Base-by-base conservation (phyloP, 2,329 filamentous ascomycete genomes). In the Ilyonectria destructans region DNA sequence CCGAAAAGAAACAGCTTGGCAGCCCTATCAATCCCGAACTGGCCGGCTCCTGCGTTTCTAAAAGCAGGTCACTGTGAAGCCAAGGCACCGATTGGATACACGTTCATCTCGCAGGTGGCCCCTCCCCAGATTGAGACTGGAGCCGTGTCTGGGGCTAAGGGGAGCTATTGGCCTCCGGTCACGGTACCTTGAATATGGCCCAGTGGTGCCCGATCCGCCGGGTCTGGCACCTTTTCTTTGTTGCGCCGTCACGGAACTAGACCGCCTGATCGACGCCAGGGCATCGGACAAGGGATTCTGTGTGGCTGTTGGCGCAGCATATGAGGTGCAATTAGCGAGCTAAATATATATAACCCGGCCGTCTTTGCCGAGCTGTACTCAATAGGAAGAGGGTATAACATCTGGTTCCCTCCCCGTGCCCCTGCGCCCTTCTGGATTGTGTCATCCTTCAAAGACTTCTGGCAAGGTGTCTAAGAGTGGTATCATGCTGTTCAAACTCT, bases 401-500 rank as follows among this genome's bases (percentile, higher is more conserved):
- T 54, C 31, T 3, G n/a, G 15, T 3, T 21, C 12, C 31, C 51
- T 35, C 12, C 31, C 21, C 31, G n/a, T 6, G 4, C 29, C 1
- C 13, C 31, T 26, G 26, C 26, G 26, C 26, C 26, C 26, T 26
- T 6, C 26, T 26, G 26, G 26, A 26, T 26, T 26, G 26, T 26
- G 26, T 26, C 26, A 26, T 26, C 26, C 6, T 26, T 26, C 26
- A 26, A 26, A 26, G 26, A 26, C 26, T 26, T 26, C 26, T 26
- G 26, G 26, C 26, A 26, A 26, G 26, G 26, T 5, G 26, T 26
- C 26, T 26, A 26, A 26, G 26, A 9, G 31, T 21, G 29, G 10
- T 13, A 2, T 7, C 51, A 54, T 54, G 51, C 13, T 54, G 31
- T 54, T 54, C 51, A 33, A 33, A n/a, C 19, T 54, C 12, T 54